Base-by-base conservation (phyloP, 169 alveolate genomes). In the Plasmodium reichenowi region DNA sequence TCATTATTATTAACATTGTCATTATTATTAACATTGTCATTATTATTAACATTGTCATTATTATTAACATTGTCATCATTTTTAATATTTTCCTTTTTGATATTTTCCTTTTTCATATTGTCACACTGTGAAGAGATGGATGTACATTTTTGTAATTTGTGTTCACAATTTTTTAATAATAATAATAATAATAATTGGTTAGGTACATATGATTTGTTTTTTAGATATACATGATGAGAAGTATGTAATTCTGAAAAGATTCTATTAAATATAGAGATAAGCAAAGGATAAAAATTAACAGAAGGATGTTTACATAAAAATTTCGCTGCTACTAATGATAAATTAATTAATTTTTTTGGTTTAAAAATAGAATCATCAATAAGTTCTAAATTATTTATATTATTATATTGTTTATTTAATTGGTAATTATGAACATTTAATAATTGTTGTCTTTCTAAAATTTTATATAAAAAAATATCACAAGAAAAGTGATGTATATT, bases 251-350 rank as follows among this genome's bases (percentile, higher is more conserved):
- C 89, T 8, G 89, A 78, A 78, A 78, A 78, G 15, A 78, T 32
- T 32, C 89, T 63, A 60, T 78, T 78, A 8, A 78, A 29, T 10
- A 45, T 78, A 29, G 89, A 78, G 7, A 78, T 63, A 59, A 78
- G 15, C 15, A 78, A 56, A 15, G 89, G 89, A 45, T 78, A 78
- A 24, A 78, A 45, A 6, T 78, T 76, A 17, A 22, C 66, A 78
- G 45, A 64, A 3, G 89, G 89, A 50, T 78, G 89, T 32, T 78
- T 78, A 2, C 78, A 78, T 60, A 78, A 29, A 78, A 78, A 78
- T 24, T 64, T 78, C 20, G 89, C 89, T 29, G 80, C 67, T 12
- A 78, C 72, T 50, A 78, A 59, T 12, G 89, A 78, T 6, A 78
- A 48, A 54, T 78, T 78, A 2, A 78, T 78, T 2, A 78, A 9